Conservation (phyloP, 306 rosid species). For the Lablab purpureus region DNA sequence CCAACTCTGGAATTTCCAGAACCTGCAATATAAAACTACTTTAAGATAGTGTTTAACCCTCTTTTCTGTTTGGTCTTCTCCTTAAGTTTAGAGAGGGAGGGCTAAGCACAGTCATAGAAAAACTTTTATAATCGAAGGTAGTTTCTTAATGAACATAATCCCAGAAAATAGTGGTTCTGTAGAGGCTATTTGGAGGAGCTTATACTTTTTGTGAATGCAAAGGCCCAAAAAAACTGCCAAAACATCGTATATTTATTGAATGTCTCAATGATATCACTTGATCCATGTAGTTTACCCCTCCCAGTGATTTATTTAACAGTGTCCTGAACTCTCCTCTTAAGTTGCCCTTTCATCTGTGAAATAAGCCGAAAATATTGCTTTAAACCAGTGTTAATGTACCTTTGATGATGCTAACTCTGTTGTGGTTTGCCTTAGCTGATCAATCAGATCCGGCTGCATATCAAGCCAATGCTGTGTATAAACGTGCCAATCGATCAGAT, state of each 20-base stretch:
- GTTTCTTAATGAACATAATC: neutral
- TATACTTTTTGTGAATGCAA: neutral
- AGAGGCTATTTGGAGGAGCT: neutral
- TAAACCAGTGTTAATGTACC: slow-evolving; percentile 12
- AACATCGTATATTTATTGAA: slow-evolving; percentile 1
- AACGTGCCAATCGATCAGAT: slow-evolving; percentile 39
- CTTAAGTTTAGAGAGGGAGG: neutral
- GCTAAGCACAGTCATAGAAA: neutral
- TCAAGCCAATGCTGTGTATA: slow-evolving; percentile 48
- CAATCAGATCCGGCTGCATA: slow-evolving; percentile 48
- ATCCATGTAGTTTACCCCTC: neutral
- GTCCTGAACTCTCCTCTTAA: slow-evolving; percentile 17
- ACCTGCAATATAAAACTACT: slow-evolving; percentile 1
- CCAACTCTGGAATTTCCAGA: neutral
- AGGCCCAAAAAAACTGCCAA: neutral
- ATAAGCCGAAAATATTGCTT: slow-evolving; percentile 4
- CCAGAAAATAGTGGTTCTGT: neutral
- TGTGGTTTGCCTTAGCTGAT: slow-evolving; percentile 46
- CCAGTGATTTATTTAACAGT: slow-evolving; percentile 12
- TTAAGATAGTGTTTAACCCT: neutral
- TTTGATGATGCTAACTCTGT: slow-evolving; percentile 38
- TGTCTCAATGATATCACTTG: slow-evolving; percentile 20
- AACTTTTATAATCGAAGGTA: neutral
- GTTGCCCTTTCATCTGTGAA: slow-evolving; percentile 29
- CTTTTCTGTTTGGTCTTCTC: neutral